phyloP scores from a whole-genome alignment of 108 stramenopile genomes.

The Skeletonema marinoi region DNA sequence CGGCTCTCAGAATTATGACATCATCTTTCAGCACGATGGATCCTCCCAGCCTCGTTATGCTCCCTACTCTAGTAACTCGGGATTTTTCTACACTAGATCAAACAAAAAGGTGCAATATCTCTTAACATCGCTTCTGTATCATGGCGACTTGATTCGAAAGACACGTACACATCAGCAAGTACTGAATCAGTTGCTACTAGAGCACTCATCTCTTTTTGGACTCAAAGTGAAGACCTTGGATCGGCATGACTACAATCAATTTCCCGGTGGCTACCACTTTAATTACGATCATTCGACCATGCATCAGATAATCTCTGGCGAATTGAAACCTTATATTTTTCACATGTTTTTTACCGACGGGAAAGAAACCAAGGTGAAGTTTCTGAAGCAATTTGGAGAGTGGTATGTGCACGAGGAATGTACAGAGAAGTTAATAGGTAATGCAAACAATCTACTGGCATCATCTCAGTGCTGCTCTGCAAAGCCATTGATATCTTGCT shows the following conservation, averaged over 20 bases:
- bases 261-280: constrained; percentile 54
- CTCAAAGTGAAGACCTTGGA: constrained; percentile 61
- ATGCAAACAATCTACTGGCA: neutral
- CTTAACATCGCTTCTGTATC: constrained; percentile 47
- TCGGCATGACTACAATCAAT: constrained; percentile 43
- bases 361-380: constrained; percentile 74
- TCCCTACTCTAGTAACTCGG: constrained; percentile 60
- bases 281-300: constrained; percentile 16
- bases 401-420: constrained; percentile 63
- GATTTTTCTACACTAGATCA: constrained; percentile 78
- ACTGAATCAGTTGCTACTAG: constrained; percentile 51
- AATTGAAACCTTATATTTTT: constrained; percentile 21
- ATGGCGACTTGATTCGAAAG: constrained; percentile 52
- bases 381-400: constrained; percentile 68
- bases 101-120: constrained; percentile 60
- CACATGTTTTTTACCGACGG: constrained; percentile 79
- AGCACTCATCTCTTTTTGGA: constrained; percentile 59
- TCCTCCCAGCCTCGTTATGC: constrained; percentile 50
- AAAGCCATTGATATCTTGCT: constrained; percentile 50
- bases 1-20: constrained; percentile 46
- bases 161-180: constrained; percentile 68
- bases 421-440: constrained; percentile 1
- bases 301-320: constrained; percentile 1
- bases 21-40: constrained; percentile 84
- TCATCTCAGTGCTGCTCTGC: constrained; percentile 38